These are phyloP conservation scores for Myxozyma geophila DNA, from an alignment of 805 yeast species.

Conservation along the genomic window DNA sequence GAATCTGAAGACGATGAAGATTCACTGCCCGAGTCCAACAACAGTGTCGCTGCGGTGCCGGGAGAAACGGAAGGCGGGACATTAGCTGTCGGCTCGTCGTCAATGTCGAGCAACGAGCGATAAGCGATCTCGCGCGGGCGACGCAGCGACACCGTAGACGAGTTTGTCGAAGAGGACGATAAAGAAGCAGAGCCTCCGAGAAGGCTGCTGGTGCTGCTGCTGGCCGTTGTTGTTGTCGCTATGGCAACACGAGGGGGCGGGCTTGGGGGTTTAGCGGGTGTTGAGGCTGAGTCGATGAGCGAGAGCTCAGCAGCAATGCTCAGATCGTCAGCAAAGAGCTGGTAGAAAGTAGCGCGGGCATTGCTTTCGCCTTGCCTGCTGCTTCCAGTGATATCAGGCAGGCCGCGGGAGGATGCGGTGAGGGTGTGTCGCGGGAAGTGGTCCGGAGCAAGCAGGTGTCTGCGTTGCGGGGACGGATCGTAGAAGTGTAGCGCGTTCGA, in stretches of 20 bases:
- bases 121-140: conserved; percentile 15
- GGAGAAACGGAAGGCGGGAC: too few relatives aligned
- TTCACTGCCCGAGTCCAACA: too few relatives aligned
- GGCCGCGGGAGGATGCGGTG: conserved; percentile 5
- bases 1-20: conserved; percentile 12
- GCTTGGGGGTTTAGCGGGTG: conserved; percentile 21
- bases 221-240: background rate
- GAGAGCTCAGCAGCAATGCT: conserved; percentile 28
- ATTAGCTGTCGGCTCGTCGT: background rate
- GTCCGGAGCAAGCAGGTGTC: conserved; percentile 26
- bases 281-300: conserved; percentile 13
- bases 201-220: background rate
- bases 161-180: conserved; percentile 4
- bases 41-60: too few relatives aligned
- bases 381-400: background rate
- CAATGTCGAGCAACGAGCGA: conserved; percentile 27
- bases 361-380: background rate
- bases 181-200: background rate
- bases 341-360: conserved; percentile 27
- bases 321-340: conserved; percentile 27
- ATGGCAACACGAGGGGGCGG: background rate
- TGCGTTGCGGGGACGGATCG: conserved; percentile 35
- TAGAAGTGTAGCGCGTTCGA: conserved; percentile 38
- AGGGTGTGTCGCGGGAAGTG: conserved; percentile 28
- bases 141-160: conserved; percentile 6